Conservation (phyloP, 257 asterid genomes). For the Solanum pinnatisectum region DNA sequence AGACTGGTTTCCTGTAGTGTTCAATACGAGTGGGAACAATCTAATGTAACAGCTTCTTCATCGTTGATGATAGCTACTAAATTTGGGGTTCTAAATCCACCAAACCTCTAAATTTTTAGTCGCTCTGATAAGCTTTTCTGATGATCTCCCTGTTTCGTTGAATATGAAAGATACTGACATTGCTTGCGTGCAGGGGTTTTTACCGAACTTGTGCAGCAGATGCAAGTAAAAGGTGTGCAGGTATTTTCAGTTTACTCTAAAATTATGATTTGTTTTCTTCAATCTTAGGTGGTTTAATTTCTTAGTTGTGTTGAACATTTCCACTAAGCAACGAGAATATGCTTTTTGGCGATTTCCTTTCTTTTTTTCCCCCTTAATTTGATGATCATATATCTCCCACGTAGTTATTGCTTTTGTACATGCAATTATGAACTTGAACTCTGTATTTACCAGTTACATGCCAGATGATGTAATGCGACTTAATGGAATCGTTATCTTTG, state of each 20-base stretch:
- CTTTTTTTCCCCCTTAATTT: neutral
- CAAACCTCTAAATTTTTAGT: neutral
- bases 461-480: neutral
- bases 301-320: neutral
- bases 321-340: neutral
- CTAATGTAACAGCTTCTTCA: neutral
- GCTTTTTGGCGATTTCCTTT: neutral
- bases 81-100: neutral
- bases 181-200: constrained; percentile 70
- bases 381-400: neutral
- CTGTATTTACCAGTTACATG: neutral
- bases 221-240: constrained; percentile 99
- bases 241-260: constrained; percentile 17
- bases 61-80: neutral
- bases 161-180: neutral
- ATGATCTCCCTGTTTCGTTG: neutral
- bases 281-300: neutral
- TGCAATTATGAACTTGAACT: neutral
- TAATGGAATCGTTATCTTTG: neutral
- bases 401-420: neutral
- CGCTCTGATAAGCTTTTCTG: neutral
- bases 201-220: constrained; percentile 96
- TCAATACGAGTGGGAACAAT: neutral
- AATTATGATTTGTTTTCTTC: neutral
- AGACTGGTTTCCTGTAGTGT: neutral